Conservation (phyloP, 495 filamentous ascomycete genomes). For the Annulohypoxylon maeteangense region DNA sequence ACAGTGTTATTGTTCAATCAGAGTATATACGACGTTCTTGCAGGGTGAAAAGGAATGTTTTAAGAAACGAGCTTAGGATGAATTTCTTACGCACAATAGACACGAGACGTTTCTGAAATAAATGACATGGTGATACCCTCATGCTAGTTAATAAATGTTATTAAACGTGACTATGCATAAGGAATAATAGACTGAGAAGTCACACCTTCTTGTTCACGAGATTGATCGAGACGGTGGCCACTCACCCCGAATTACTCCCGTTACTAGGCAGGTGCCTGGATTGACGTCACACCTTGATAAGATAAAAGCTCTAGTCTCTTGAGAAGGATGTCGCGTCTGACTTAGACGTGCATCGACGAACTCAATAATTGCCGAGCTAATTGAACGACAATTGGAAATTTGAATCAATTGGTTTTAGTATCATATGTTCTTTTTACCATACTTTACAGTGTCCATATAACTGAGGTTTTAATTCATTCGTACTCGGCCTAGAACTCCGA, state of each 20-base stretch:
- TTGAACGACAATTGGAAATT: neutral
- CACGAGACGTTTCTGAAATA: neutral
- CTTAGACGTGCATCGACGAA: slow-evolving; percentile 9
- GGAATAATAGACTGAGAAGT: neutral
- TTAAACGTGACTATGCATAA: neutral
- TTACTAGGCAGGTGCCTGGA: neutral
- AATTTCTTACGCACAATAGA: neutral
- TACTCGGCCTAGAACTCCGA: neutral
- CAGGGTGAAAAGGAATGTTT: neutral
- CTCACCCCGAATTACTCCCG: slow-evolving; percentile 8
- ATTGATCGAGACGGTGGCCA: neutral
- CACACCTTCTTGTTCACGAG: neutral
- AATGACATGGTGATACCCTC: neutral
- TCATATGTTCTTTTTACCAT: slow-evolving; percentile 2
- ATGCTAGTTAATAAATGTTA: neutral
- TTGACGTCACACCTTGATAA: slow-evolving; percentile 39
- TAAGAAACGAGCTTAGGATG: neutral
- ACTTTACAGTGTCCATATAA: no score
- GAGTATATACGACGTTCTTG: slow-evolving; percentile 11
- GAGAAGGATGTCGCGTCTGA: slow-evolving; percentile 17
- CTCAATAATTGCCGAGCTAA: slow-evolving; percentile 1
- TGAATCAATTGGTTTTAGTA: slow-evolving; percentile 6
- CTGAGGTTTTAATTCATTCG: neutral
- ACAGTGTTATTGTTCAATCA: slow-evolving; percentile 14
- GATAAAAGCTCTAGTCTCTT: slow-evolving; percentile 29